Evolutionary conservation across 2,329 filamentous ascomycete genomes (phyloP), one percentile per base, ranked within the genome.

Genomic region (Stylonectria norvegica): DNA sequence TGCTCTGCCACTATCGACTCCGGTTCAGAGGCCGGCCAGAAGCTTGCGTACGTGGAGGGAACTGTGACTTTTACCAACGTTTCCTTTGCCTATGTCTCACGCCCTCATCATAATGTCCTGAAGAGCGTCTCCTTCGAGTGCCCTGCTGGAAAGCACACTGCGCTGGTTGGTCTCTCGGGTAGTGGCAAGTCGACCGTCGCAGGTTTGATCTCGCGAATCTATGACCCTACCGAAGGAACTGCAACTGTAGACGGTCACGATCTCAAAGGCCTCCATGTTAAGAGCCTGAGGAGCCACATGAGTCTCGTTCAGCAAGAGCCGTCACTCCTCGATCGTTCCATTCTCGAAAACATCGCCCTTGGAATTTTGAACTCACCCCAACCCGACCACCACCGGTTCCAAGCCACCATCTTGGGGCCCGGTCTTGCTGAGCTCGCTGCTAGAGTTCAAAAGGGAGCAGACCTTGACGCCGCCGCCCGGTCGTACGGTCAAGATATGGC

Each of bases 131-230:
- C 72, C 58, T 52, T 77, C 68, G 55, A 68, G 65, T 58, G 64
- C 65, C 78, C 52, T n/a, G 61, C 68, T 15, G 65, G 68, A 22
- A 70, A 73, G 48, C 64, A 69, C 44, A 80, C 77, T 0, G 78
- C 76, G 4, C 67, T 81, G 20, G 76, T 81, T 2, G 79, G 78
- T 0, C 67, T 76, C 1, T 79, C 75, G 1, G 78, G 78, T 2
- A 76, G 72, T 39, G 77, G 75, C 3, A 79, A 80, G 47, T 78
- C 74, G 5, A 79, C 75, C 2, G 63, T 81, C 25, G 72, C 76
- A 2, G 72, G 70, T 4, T 62, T 83, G 3, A 58, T 78, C 1
- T 71, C 76, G 25, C 67, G 81, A 25, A 68, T 83, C 20, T 82
- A 84, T 47, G 73, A 80, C 37, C 73, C 76, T 0, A 67, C 67